Evolutionary conservation across 495 filamentous ascomycete genomes (phyloP), one percentile per base, ranked within the genome.

Genomic region (Venustampulla echinocandica): DNA sequence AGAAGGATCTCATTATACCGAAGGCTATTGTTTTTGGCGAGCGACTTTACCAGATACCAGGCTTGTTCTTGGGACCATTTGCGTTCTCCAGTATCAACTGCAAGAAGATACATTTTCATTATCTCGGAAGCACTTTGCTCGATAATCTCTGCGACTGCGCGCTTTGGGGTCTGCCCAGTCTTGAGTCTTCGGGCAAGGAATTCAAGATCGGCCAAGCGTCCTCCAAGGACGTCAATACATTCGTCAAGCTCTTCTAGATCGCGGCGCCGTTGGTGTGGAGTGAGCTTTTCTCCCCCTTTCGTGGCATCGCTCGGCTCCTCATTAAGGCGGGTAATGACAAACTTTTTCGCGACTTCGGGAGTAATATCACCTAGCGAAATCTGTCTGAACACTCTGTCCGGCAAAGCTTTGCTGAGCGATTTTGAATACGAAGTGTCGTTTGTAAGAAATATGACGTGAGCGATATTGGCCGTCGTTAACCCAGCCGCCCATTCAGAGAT

Each of bases 371-470:
- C 84, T 15, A 98, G 69, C 0, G 82, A 74, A 44, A 95, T 82
- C 19, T 84, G 80, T 50, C 85, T 81, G 71, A 95, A 90, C 20
- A 96, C 85, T 14, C 90, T 81, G 56, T 95, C 90, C 0, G 92
- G 92, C 13, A 98, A 72, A 0, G 87, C 81, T 62, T 85, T 90
- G 58, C 84, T 81, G 1, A 98, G 72, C 5, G 85, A 82, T 56
- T 98, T 98, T 11, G 84, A 79, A 63, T 84, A 95, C 2, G 88
- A 85, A 2, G 87, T 76, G 51, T 98, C 93, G 52, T 85, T 86
- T 0, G 90, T 95, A n/a, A 98, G 73, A 69, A 97, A 95, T 37
- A 98, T 83, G 50, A 98, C 90, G 62, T 97, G 92, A 2, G 92
- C 93, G 34, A 95, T 76, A 52, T 96, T 95, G n/a, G 77, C 74